Conservation (phyloP, 495 filamentous ascomycete species). For the Hypoxylon fragiforme region DNA sequence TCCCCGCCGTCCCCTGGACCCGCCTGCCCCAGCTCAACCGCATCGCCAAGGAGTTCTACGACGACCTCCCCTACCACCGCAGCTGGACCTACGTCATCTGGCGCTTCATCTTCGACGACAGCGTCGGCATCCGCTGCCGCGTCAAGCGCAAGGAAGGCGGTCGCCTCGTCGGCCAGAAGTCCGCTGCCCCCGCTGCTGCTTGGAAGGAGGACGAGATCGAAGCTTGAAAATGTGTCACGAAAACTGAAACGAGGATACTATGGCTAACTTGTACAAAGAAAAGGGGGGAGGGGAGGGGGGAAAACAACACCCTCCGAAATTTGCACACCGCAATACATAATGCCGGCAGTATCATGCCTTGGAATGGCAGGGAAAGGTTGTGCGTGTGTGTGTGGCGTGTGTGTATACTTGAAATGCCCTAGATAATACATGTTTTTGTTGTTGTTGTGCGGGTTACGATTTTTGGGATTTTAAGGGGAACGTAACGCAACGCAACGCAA, state of each 20-base stretch:
- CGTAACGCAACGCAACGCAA: no score
- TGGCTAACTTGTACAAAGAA: conserved; percentile 44
- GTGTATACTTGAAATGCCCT: no score
- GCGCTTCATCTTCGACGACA: conserved; percentile 88
- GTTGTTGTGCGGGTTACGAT: neutral
- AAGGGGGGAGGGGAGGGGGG: conserved; percentile 78
- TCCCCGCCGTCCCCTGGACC: conserved; percentile 96
- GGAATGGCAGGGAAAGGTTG: no score
- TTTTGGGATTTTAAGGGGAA: neutral
- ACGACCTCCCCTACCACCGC: conserved; percentile 78
- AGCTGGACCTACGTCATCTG: conserved; percentile 94
- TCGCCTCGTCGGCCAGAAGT: conserved; percentile 59
- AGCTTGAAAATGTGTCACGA: conserved; percentile 39
- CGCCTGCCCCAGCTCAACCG: conserved; percentile 70
- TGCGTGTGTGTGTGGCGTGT: no score
- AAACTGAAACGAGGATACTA: conserved; percentile 38
- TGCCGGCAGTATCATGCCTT: no score
- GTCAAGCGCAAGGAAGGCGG: conserved; percentile 88
- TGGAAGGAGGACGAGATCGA: conserved; percentile 60
- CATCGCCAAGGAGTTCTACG: conserved; percentile 93
- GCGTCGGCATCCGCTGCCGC: conserved; percentile 85
- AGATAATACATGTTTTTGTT: no score
- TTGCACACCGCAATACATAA: no score
- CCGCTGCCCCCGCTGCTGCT: conserved; percentile 9
- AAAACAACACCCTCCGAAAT: no score